A percentile compares a stretch with the other conserved stretches of the same genome.
phyloP scores from a whole-genome alignment of 2,329 filamentous ascomycete species.

The Aspergillus texensis region DNA sequence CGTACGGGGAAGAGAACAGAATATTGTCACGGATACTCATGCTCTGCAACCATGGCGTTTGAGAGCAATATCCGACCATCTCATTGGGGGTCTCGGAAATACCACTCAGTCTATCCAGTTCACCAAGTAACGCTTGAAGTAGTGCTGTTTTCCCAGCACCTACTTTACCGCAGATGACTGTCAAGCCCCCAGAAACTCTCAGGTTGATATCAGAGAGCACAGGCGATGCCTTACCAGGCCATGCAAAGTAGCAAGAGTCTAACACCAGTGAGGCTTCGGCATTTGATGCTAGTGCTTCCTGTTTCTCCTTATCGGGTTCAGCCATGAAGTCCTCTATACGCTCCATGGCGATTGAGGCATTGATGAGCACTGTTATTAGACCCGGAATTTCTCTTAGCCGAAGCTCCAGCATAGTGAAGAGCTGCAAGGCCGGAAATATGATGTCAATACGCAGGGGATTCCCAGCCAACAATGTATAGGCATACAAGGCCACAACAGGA shows the following conservation, averaged over 20 bases:
- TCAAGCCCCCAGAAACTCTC: constrained; percentile 59
- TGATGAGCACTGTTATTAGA: constrained; percentile 74
- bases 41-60: constrained; percentile 69
- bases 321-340: constrained; percentile 85
- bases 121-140: constrained; percentile 61
- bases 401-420: constrained; percentile 75
- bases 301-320: constrained; percentile 78
- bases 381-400: constrained; percentile 75
- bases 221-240: constrained; percentile 67
- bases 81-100: constrained; percentile 56
- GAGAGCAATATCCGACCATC: constrained; percentile 65
- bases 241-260: constrained; percentile 71
- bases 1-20: constrained; percentile 66
- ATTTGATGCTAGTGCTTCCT: constrained; percentile 44
- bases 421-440: constrained; percentile 81
- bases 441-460: constrained; percentile 74
- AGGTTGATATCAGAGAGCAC: constrained; percentile 59
- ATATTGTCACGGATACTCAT: constrained; percentile 73
- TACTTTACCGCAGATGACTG: constrained; percentile 65
- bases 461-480: constrained; percentile 73
- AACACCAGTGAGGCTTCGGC: constrained; percentile 48
- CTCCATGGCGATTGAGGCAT: constrained; percentile 78
- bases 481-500: constrained; percentile 78
- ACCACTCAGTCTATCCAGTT: constrained; percentile 58
- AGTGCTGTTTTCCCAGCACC: constrained; percentile 66